phyloP scores from a whole-genome alignment of 768 basidiomycete genomes.

The Suillus clintonianus region DNA sequence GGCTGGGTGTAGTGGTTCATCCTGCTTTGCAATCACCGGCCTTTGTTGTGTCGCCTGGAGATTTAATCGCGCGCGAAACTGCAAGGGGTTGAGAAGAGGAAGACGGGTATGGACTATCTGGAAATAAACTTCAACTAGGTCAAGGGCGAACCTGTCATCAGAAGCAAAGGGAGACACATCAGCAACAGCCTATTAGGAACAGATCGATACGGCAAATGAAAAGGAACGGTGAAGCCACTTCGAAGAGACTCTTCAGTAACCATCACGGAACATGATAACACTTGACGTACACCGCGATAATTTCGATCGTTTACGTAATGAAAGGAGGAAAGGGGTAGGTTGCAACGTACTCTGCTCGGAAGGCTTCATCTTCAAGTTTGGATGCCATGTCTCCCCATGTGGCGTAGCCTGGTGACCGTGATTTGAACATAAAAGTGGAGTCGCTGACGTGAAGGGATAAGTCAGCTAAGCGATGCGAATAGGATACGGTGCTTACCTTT shows the following conservation, averaged over 20 bases:
- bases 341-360: conserved; percentile 79
- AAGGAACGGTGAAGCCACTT: conserved; percentile 16
- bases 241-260: conserved; percentile 18
- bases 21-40: conserved; percentile 25
- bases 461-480: conserved; percentile 12
- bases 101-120: conserved; percentile 89
- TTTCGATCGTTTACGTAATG: conserved; percentile 31
- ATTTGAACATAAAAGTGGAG: conserved; percentile 32
- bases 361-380: conserved; percentile 70
- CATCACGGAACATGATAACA: conserved; percentile 14
- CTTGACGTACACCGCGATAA: conserved; percentile 27
- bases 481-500: conserved; percentile 45
- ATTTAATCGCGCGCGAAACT: conserved; percentile 75
- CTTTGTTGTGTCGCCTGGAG: conserved; percentile 34
- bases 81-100: conserved; percentile 81
- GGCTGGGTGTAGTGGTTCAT: conserved; percentile 62
- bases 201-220: conserved; percentile 31
- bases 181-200: conserved; percentile 11
- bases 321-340: conserved; percentile 28
- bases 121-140: conserved; percentile 94
- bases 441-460: conserved; percentile 36
- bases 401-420: conserved; percentile 53
- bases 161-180: conserved; percentile 10
- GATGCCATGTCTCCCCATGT: conserved; percentile 76
- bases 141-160: conserved; percentile 75